Evolutionary conservation across 2,329 filamentous ascomycete species (phyloP).

Genomic region (Ophiognomonia clavigignenti-juglandacearum): DNA sequence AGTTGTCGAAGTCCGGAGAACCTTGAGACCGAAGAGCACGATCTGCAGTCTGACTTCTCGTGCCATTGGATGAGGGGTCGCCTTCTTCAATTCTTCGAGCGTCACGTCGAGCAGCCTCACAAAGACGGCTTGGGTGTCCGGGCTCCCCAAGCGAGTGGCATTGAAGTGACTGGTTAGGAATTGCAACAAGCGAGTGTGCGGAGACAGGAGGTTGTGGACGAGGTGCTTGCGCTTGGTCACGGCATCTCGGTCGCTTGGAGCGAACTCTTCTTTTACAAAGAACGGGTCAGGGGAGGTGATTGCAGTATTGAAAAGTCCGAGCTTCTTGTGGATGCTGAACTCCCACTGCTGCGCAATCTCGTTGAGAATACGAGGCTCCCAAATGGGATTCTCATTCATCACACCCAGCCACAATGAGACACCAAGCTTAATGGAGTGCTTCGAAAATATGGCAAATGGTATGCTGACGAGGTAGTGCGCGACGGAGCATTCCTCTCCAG

Average conservation of each 20-base stretch:
- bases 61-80: constrained; percentile 76
- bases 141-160: constrained; percentile 79
- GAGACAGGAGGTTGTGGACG: constrained; percentile 78
- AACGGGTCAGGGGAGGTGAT: constrained; percentile 78
- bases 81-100: constrained; percentile 65
- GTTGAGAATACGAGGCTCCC: constrained; percentile 79
- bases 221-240: constrained; percentile 71
- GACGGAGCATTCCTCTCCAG: constrained; percentile 68
- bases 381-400: constrained; percentile 88
- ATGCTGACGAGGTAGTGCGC: constrained; percentile 86
- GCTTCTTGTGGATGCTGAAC: constrained; percentile 67
- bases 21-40: constrained; percentile 73
- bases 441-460: constrained; percentile 88
- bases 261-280: constrained; percentile 85
- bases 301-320: constrained; percentile 74
- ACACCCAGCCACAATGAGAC: constrained; percentile 95
- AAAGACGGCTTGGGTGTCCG: constrained; percentile 77
- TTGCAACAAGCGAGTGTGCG: constrained; percentile 79
- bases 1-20: constrained; percentile 69
- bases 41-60: constrained; percentile 90
- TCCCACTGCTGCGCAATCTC: constrained; percentile 94
- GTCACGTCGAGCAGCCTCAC: constrained; percentile 76
- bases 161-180: constrained; percentile 95
- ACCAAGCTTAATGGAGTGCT: constrained; percentile 91
- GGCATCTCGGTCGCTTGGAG: constrained; percentile 76